Evolutionary conservation across 2,329 filamentous ascomycete genomes (phyloP).

Genomic region (Diaporthe amygdali): DNA sequence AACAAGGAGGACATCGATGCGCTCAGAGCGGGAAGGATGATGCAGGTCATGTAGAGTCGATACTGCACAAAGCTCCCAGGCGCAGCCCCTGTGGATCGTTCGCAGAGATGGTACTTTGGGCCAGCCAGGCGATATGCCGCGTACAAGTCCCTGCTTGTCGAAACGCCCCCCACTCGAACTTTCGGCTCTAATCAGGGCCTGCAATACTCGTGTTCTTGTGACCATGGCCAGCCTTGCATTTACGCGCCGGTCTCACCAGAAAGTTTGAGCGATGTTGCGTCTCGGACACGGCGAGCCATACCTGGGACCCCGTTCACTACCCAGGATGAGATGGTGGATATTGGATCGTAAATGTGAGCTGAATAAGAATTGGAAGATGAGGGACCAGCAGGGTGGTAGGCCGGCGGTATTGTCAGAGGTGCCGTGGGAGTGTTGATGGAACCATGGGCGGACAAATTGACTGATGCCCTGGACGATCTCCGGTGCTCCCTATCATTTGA

Average conservation of each 20-base stretch:
- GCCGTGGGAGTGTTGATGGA: neutral
- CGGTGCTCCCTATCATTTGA: neutral
- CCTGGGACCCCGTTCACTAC: neutral
- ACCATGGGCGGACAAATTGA: neutral
- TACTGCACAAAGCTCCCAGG: neutral
- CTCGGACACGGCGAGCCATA: too few species aligned
- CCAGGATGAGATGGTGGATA: neutral
- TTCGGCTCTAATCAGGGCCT: neutral
- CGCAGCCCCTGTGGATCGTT: neutral
- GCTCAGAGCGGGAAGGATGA: slow-evolving; percentile 42
- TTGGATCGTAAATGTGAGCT: neutral
- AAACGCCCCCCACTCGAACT: neutral
- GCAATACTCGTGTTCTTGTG: neutral
- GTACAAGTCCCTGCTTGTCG: neutral
- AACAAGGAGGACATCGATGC: slow-evolving; percentile 36
- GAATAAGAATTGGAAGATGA: neutral
- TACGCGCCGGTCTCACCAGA: neutral
- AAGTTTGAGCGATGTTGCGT: neutral
- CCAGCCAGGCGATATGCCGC: neutral
- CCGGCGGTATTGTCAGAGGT: too few species aligned
- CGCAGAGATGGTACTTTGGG: neutral
- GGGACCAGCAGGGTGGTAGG: neutral
- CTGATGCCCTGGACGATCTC: too few species aligned
- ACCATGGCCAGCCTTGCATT: neutral
- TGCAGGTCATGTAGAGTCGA: slow-evolving; percentile 25